A percentile compares a stretch with the other conserved stretches of the same genome.
phyloP scores from a whole-genome alignment of 352 stramenopile species.

The Globisporangium heterothallicum region DNA sequence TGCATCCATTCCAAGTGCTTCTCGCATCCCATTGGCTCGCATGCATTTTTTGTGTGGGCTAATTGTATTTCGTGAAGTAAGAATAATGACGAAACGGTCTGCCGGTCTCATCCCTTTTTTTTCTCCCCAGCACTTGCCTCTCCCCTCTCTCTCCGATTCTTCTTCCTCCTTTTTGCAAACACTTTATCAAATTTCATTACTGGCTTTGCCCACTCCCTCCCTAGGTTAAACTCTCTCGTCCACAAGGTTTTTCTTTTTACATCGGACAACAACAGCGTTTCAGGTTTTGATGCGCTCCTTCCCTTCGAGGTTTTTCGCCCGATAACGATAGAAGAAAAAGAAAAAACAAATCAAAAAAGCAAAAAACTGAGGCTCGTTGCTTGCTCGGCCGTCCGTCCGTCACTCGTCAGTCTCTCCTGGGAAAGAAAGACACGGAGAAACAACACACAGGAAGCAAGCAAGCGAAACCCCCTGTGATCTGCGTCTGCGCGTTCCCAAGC shows the following conservation, averaged over 20 bases:
- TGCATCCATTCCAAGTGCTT: not conserved
- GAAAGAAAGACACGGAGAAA: no score
- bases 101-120: not conserved
- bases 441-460: no score
- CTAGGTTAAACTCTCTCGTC: not conserved
- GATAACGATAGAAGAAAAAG: no score
- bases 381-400: no score
- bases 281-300: no score
- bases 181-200: not conserved
- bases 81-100: conserved; percentile 10
- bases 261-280: no score
- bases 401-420: no score
- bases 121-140: not conserved
- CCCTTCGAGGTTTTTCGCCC: no score
- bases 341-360: no score
- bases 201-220: not conserved
- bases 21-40: not conserved
- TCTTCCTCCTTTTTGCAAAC: not conserved
- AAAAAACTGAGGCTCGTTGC: no score
- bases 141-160: conserved; percentile 1
- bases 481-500: no score
- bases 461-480: no score
- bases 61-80: conserved; percentile 1
- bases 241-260: conserved; percentile 1
- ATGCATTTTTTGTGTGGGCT: not conserved